Base-by-base conservation (phyloP, 1,284 basidiomycete species). In the Fomes fomentarius region DNA sequence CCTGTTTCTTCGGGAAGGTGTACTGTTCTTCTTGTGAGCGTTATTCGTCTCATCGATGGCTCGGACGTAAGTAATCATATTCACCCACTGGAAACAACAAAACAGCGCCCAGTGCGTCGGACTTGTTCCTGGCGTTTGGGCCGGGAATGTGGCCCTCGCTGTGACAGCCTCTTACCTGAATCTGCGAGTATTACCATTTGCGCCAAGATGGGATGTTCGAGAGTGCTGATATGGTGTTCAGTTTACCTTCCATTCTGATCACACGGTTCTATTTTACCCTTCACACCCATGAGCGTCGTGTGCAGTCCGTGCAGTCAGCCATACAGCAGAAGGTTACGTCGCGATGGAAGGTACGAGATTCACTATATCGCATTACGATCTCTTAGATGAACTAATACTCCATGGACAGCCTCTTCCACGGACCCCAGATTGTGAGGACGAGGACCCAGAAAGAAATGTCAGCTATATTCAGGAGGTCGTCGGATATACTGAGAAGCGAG, bases 241-340 rank as follows among this genome's bases (percentile, higher is more conserved):
- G 59, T 3, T 17, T 57, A 10, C 47, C 47, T 5, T 43, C 56
- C 4, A 53, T 61, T 26, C 43, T 61, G 11, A 52, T 61, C 10
- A 56, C 59, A 2, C 52, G 56, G 15, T 61, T 55, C 48, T 61
- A 57, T 48, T 47, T 61, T 43, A 35, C 45, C 14, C 26, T 61
- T 15, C 47, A 49, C 33, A 40, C 50, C 15, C 40, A 33, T 5
- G 8, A 40, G 11, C 19, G 11, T 17, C 4, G 21, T 6, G 26
- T 40, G 14, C 38, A 19, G n/a, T n/a, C n/a, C n/a, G n/a, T n/a
- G n/a, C n/a, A n/a, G n/a, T n/a, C n/a, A n/a, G n/a, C n/a, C 35
- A 7, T n/a, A 6, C 35, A 14, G 12, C 35, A 14, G 17, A n/a
- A 8, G 11, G 24, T 22, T 19, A 7, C 41, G 41, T 28, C 6